Evolutionary conservation across 1,284 basidiomycete species (phyloP), one percentile per base, ranked within the genome.

Genomic region (Papiliotrema laurentii): DNA sequence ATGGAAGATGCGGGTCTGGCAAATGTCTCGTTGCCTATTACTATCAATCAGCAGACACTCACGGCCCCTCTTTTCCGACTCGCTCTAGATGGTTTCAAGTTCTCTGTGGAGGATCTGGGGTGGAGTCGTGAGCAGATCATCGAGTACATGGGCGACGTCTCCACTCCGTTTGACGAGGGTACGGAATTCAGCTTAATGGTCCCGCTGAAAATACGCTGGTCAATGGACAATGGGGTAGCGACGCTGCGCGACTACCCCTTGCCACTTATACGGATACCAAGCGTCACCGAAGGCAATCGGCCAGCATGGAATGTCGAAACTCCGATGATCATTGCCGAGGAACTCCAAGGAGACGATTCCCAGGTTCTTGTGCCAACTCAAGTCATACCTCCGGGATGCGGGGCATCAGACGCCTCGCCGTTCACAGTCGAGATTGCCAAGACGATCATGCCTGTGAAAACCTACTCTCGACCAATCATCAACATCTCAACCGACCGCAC

Each of bases 401-500:
- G 82, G 34, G 68, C 79, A 26, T 67, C 75, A 13, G 81, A 81
- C 18, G 78, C 81, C 19, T 69, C 76, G 3, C 77, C 81, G 9
- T 80, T 93, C 45, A 75, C 76, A 5, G 75, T 96, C 21, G 68
- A 77, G 33, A 80, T 97, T 27, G 90, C 91, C 0, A 97, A 94
- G 71, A 92, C 91, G 0, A 85, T 92, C 50, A 94, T 94, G 87
- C 87, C 93, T 0, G 86, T 93, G 61, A 97, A 97, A 73, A 87
- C 85, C 21, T 97, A 94, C 66, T 89, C 89, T 3, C 80, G 81
- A 37, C 87, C 92, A 4, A 74, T 76, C 25, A 78, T 97, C 58
- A 78, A 80, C 21, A 79, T 94, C 27, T 75, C 77, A 21, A 83
- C 86, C 0, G 76, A 80, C 10, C 79, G 78, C 27, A 80, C 85